These are phyloP conservation scores for Aspergillus mulundensis DNA, from an alignment of 495 filamentous ascomycete genomes.

Conservation along the genomic window DNA sequence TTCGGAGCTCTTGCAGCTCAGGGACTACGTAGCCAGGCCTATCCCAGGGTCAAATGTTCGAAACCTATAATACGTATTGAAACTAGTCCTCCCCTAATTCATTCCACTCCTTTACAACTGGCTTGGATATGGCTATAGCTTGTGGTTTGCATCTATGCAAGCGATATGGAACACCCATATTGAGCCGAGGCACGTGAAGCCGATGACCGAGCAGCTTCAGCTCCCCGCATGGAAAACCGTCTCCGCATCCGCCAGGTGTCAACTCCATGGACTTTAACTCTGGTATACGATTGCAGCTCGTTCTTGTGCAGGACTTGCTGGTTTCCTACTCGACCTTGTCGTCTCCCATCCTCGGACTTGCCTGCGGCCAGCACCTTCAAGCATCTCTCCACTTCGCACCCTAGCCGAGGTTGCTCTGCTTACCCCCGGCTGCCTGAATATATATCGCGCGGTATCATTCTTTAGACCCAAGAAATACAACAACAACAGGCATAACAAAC, in stretches of 20 bases:
- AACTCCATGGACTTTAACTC: neutral
- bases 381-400: neutral
- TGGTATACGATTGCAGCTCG: neutral
- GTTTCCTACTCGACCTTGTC: too few relatives aligned
- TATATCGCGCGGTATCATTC: neutral
- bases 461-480: neutral
- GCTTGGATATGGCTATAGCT: too few relatives aligned
- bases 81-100: too few relatives aligned
- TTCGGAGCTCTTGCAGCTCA: too few relatives aligned
- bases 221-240: neutral
- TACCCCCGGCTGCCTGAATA: neutral
- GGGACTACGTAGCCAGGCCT: too few relatives aligned
- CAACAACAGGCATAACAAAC: neutral
- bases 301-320: too few relatives aligned
- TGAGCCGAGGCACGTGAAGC: slow-evolving; percentile 21
- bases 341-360: too few relatives aligned
- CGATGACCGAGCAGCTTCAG: slow-evolving; percentile 4
- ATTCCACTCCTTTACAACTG: too few relatives aligned
- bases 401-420: neutral
- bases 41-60: too few relatives aligned
- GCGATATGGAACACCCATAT: neutral
- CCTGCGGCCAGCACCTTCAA: too few relatives aligned
- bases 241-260: neutral
- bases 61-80: too few relatives aligned
- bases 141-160: too few relatives aligned